These are phyloP conservation scores for Meyerozyma elateridarum DNA, from an alignment of 1,139 yeast species.

Conservation along the genomic window DNA sequence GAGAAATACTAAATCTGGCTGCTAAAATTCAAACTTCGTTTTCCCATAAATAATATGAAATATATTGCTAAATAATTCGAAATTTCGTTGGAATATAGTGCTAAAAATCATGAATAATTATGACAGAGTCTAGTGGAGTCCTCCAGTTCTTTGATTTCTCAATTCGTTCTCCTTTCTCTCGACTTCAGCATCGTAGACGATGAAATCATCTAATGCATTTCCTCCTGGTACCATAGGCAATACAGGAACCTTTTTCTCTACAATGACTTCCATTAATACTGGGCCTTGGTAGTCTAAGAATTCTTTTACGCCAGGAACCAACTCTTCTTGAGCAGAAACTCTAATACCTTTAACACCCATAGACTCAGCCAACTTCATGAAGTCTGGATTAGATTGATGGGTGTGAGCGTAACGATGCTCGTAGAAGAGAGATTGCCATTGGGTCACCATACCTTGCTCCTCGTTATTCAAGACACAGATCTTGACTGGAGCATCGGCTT, in stretches of 20 bases:
- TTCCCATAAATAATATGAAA: too few species aligned
- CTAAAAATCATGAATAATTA: too few species aligned
- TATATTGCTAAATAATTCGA: not conserved
- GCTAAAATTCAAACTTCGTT: too few species aligned
- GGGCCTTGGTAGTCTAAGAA: conserved; percentile 81
- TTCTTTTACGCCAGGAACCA: conserved; percentile 48
- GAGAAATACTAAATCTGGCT: too few species aligned
- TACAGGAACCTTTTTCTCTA: conserved; percentile 95
- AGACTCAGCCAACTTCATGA: conserved; percentile 86
- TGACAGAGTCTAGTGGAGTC: conserved; percentile 43
- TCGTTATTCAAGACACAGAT: conserved; percentile 87
- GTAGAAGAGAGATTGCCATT: conserved; percentile 97
- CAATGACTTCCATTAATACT: conserved; percentile 81
- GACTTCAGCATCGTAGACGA: conserved; percentile 74
- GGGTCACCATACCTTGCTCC: conserved; percentile 99
- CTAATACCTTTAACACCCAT: conserved; percentile 88
- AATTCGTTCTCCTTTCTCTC: conserved; percentile 69
- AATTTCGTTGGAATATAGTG: too few species aligned
- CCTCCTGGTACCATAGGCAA: conserved; percentile 99
- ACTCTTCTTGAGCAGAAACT: conserved; percentile 62
- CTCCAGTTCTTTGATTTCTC: conserved; percentile 57
- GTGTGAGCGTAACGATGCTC: conserved; percentile 96
- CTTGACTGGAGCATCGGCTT: conserved; percentile 87
- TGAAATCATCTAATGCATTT: conserved; percentile 88
- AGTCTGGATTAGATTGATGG: conserved; percentile 91